Evolutionary conservation across 306 rosid genomes (phyloP).

Genomic region (Vachellia pachyceras): DNA sequence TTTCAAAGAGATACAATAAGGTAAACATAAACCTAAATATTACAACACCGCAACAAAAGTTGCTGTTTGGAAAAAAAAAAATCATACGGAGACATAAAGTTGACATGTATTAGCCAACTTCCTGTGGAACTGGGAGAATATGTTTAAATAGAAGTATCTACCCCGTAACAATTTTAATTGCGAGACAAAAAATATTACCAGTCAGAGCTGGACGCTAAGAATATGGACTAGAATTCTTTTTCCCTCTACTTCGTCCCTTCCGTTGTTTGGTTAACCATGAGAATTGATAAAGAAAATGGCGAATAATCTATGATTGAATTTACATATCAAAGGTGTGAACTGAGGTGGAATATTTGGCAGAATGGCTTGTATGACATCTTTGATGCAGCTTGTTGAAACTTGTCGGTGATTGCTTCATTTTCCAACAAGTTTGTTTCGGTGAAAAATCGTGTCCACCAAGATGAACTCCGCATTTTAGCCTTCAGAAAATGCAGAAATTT

Average conservation of each 20-base stretch:
- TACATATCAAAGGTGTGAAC: constrained; percentile 59
- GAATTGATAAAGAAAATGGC: background rate
- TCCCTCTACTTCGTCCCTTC: background rate
- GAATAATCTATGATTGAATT: constrained; percentile 32
- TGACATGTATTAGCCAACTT: background rate
- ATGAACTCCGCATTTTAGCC: constrained; percentile 87
- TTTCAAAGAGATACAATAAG: background rate
- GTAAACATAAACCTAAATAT: background rate
- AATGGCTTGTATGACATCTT: constrained; percentile 63
- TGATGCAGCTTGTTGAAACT: constrained; percentile 73
- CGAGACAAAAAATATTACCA: background rate
- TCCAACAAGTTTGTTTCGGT: constrained; percentile 67
- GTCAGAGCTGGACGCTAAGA: background rate
- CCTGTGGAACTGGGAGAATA: background rate
- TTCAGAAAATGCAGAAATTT: constrained; percentile 42
- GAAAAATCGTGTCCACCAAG: constrained; percentile 89
- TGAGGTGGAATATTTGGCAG: constrained; percentile 90
- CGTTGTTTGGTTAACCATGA: background rate
- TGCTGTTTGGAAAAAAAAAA: background rate
- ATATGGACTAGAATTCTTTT: background rate
- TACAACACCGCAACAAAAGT: background rate
- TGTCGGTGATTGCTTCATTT: constrained; percentile 61
- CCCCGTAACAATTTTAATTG: background rate
- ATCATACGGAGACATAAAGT: background rate
- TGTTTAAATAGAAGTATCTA: background rate